phyloP scores from a whole-genome alignment of 2,329 filamentous ascomycete species.

The Tympanopsis confertula region DNA sequence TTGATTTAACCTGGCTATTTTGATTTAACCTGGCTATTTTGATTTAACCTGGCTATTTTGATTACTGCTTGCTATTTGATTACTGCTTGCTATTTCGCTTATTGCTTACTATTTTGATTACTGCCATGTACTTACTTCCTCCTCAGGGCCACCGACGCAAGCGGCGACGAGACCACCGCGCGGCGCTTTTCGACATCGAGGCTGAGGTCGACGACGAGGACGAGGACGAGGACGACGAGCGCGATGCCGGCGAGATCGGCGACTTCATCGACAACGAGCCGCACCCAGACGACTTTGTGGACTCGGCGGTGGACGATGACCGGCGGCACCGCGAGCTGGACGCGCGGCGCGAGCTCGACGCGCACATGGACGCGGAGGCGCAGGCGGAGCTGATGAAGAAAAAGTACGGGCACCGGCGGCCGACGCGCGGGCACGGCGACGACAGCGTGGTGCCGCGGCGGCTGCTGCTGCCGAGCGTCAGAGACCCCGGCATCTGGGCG shows the following conservation, averaged over 20 bases:
- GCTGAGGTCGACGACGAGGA: conserved; percentile 96
- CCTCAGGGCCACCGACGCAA: conserved; percentile 63
- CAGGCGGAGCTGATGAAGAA: conserved; percentile 78
- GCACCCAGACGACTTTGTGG: conserved; percentile 76
- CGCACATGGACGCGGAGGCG: conserved; percentile 84
- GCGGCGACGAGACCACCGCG: conserved; percentile 63
- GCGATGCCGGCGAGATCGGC: conserved; percentile 72
- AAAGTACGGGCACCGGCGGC: conserved; percentile 71
- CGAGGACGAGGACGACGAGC: conserved; percentile 76
- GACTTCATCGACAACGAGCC: conserved; percentile 83
- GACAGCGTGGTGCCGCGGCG: conserved; percentile 72
- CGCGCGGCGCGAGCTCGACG: conserved; percentile 75
- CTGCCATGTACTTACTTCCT: background rate
- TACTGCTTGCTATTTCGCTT: no score
- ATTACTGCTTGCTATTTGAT: no score
- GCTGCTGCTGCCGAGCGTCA: conserved; percentile 78
- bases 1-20: background rate
- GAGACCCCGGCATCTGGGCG: conserved; percentile 93
- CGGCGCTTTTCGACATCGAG: conserved; percentile 92
- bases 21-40: no score
- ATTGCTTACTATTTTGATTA: no score
- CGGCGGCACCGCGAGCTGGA: conserved; percentile 89
- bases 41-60: no score
- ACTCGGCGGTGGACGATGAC: conserved; percentile 74
- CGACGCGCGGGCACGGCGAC: conserved; percentile 52